These are phyloP conservation scores for Microbotryum silenes-acaulis DNA, from an alignment of 1,284 basidiomycete species.

Conservation along the genomic window DNA sequence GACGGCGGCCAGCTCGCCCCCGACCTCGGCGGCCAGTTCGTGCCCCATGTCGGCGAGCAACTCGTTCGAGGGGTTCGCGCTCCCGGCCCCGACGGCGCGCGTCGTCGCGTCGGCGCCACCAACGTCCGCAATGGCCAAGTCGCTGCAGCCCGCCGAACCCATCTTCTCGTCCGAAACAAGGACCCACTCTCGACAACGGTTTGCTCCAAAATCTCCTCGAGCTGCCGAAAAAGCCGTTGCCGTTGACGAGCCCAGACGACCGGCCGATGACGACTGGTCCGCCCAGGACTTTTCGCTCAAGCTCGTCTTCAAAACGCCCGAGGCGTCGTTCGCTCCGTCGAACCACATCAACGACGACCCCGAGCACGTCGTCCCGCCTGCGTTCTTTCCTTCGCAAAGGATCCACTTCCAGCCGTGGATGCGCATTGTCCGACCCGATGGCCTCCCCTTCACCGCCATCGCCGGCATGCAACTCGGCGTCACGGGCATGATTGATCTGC, in stretches of 20 bases:
- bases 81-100: slow-evolving; percentile 3
- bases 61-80: slow-evolving; percentile 17
- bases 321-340: not conserved
- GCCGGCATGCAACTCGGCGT: slow-evolving; percentile 39
- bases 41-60: no score
- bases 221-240: not conserved
- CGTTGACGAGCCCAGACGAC: not conserved
- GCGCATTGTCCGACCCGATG: slow-evolving; percentile 27
- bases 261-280: slow-evolving; percentile 19
- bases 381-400: slow-evolving; percentile 38
- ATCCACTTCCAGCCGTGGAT: slow-evolving; percentile 38
- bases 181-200: not conserved
- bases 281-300: slow-evolving; percentile 29
- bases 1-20: no score
- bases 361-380: slow-evolving; percentile 32
- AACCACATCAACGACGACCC: not conserved
- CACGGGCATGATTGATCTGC: slow-evolving; percentile 37
- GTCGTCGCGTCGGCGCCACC: slow-evolving; percentile 2
- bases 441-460: slow-evolving; percentile 31
- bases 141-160: slow-evolving; percentile 1
- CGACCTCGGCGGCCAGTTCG: no score
- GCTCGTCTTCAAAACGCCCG: slow-evolving; percentile 23
- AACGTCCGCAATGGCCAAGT: not conserved
- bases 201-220: slow-evolving; percentile 1
- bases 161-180: slow-evolving; percentile 11